Evolutionary conservation across 208 protist species (phyloP).

Genomic region (Leishmania tarentolae): DNA sequence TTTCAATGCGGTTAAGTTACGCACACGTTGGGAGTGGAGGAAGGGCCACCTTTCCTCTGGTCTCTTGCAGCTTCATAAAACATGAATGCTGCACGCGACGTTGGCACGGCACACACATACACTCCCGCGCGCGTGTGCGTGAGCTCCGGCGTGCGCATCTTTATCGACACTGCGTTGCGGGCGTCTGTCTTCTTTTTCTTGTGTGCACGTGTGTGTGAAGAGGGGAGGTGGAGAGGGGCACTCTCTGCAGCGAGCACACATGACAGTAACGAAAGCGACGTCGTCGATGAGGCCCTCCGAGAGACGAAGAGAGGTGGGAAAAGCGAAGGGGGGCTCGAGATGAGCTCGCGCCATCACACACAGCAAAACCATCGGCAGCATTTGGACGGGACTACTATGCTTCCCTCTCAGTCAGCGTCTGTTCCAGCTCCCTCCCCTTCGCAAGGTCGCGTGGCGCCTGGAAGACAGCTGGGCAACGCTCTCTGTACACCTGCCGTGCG

Average conservation of each 20-base stretch:
- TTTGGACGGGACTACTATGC: not conserved
- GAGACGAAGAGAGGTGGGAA: not conserved
- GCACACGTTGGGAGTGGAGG: not conserved
- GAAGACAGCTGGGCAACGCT: slow-evolving; percentile 59
- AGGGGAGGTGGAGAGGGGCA: not conserved
- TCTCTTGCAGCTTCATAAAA: too few relatives aligned
- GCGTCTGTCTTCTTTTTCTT: not conserved
- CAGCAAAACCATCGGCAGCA: not conserved
- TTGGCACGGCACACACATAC: not conserved
- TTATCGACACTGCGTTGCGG: not conserved
- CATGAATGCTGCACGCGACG: not conserved
- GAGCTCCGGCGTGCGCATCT: not conserved
- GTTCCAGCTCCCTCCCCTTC: not conserved
- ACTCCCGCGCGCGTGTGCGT: not conserved
- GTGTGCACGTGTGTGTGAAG: not conserved
- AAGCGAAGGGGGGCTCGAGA: not conserved
- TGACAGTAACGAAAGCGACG: not conserved
- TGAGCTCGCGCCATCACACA: not conserved
- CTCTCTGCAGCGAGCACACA: not conserved
- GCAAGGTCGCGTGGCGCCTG: not conserved
- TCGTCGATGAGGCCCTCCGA: not conserved
- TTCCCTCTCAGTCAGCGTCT: not conserved
- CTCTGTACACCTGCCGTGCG: slow-evolving; percentile 77
- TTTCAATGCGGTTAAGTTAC: not conserved
- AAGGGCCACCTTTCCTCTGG: too few relatives aligned